Conservation (phyloP, 257 asterid species). For the Coffea eugenioides region DNA sequence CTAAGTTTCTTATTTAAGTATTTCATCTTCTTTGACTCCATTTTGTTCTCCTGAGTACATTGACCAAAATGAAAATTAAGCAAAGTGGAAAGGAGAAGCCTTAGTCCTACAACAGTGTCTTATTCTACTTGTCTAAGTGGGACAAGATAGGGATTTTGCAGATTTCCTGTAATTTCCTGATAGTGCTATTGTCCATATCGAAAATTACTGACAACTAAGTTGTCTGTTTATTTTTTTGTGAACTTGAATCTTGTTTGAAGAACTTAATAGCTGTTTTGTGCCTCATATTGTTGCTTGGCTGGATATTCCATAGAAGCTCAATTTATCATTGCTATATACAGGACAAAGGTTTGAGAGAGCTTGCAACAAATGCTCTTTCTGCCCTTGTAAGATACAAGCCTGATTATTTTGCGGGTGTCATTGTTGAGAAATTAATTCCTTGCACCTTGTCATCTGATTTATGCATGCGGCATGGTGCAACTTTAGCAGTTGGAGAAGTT, state of each 20-base stretch:
- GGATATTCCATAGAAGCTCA: conserved; percentile 19
- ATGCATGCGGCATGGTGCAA: conserved; percentile 97
- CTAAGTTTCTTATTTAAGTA: not conserved
- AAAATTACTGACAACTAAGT: not conserved
- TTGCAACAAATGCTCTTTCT: conserved; percentile 85
- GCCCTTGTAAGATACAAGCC: conserved; percentile 80
- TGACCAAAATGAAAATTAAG: not conserved
- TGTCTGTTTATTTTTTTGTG: not conserved
- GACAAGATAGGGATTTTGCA: not conserved
- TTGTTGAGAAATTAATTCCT: conserved; percentile 74
- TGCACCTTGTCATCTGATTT: conserved; percentile 87
- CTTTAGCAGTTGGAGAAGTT: conserved; percentile 85
- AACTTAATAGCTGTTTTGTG: conserved; percentile 11
- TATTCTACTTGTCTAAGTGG: not conserved
- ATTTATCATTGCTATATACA: conserved; percentile 36
- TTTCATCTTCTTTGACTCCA: not conserved
- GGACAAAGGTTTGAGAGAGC: conserved; percentile 97
- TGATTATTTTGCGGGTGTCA: conserved; percentile 62
- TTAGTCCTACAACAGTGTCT: not conserved
- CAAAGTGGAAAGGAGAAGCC: not conserved
- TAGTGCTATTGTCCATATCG: not conserved
- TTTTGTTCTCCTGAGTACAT: not conserved
- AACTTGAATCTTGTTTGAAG: not conserved
- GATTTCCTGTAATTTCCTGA: not conserved
- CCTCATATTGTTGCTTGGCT: conserved; percentile 17